A percentile compares a stretch with the other conserved stretches of the same genome.
These are phyloP conservation scores for Raddia distichophylla DNA, from an alignment of 176 grass and related monocot species.

Conservation along the genomic window DNA sequence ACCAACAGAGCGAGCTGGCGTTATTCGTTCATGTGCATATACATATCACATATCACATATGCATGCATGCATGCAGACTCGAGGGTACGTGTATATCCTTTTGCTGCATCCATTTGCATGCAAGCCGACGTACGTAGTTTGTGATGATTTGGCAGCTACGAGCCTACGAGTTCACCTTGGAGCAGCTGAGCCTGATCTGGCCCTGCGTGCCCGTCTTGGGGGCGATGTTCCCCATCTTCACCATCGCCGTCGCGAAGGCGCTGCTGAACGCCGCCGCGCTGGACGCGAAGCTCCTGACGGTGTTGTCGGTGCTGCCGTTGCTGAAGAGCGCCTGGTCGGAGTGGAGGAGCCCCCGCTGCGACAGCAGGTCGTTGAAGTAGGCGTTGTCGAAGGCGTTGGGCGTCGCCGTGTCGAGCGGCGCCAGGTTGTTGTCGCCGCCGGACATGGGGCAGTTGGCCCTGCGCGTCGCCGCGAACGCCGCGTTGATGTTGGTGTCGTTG, in stretches of 20 bases:
- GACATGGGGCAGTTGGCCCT: slow-evolving; percentile 44
- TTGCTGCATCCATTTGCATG: no score
- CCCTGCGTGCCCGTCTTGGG: slow-evolving; percentile 22
- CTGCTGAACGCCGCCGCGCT: not conserved
- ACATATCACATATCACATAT: no score
- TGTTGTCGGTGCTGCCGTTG: slow-evolving; percentile 34
- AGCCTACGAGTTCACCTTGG: slow-evolving; percentile 33
- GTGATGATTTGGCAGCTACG: not conserved
- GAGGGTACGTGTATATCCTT: no score
- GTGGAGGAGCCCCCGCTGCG: slow-evolving; percentile 43
- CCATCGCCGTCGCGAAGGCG: slow-evolving; percentile 43
- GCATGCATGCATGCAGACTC: no score
- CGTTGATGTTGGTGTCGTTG: slow-evolving; percentile 60
- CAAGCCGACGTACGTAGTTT: no score
- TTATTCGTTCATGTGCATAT: no score
- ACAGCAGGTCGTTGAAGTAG: slow-evolving; percentile 50
- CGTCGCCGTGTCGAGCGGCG: slow-evolving; percentile 43
- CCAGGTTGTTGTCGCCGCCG: slow-evolving; percentile 32
- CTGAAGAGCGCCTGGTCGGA: slow-evolving; percentile 55
- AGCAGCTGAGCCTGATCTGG: slow-evolving; percentile 44
- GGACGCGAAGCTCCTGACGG: slow-evolving; percentile 23
- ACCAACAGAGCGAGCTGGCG: no score
- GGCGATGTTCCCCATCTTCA: slow-evolving; percentile 45
- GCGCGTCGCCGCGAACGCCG: slow-evolving; percentile 37
- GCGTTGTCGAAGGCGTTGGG: slow-evolving; percentile 42